phyloP scores from a whole-genome alignment of 306 rosid species.

The Cucurbita maxima region DNA sequence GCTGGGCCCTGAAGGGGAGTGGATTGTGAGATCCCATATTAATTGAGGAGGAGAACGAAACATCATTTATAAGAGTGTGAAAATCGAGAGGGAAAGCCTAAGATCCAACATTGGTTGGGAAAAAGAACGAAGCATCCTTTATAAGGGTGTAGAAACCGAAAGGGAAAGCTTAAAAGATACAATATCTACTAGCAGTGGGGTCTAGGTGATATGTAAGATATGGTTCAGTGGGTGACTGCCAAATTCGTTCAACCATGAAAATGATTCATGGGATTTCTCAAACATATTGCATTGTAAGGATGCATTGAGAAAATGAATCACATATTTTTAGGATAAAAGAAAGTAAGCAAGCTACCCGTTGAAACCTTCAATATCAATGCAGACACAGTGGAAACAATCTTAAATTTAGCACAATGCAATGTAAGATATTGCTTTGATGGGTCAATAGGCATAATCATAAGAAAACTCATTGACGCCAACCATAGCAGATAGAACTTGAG shows the following conservation, averaged over 20 bases:
- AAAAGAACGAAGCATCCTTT: too few relatives aligned
- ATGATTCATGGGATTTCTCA: not conserved
- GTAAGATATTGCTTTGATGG: not conserved
- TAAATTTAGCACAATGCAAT: not conserved
- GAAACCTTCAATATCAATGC: not conserved
- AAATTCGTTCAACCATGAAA: not conserved
- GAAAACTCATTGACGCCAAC: slow-evolving; percentile 66
- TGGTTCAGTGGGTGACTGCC: not conserved
- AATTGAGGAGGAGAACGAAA: too few relatives aligned
- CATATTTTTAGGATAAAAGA: not conserved
- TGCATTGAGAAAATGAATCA: too few relatives aligned
- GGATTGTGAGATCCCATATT: too few relatives aligned
- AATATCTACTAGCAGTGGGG: too few relatives aligned
- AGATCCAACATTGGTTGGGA: too few relatives aligned
- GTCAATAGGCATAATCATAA: slow-evolving; percentile 33
- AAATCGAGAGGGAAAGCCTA: too few relatives aligned
- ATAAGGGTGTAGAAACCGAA: too few relatives aligned
- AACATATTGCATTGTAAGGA: not conserved
- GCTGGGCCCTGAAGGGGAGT: too few relatives aligned
- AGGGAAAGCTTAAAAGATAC: too few relatives aligned
- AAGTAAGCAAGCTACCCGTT: not conserved
- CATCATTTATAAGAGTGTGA: too few relatives aligned
- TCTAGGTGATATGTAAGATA: not conserved
- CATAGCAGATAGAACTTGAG: slow-evolving; percentile 84
- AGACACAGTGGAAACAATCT: not conserved